Percentiles rank a stretch among this genome's conserved stretches.
phyloP scores from a whole-genome alignment of 371 early-diverging fungal genomes.

The Haplosporangium sp. region DNA sequence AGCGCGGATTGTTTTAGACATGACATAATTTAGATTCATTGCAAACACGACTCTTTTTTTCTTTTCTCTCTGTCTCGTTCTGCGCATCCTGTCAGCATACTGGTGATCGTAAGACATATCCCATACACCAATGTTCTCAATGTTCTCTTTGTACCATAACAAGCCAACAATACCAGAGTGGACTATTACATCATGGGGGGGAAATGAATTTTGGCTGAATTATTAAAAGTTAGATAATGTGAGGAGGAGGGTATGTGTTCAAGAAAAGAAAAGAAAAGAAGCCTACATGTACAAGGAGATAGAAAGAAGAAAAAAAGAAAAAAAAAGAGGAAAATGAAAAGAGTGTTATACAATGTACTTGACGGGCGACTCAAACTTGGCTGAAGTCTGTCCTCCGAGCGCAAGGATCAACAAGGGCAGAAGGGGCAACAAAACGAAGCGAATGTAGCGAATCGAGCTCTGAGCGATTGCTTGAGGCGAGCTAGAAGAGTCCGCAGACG shows the following conservation, averaged over 20 bases:
- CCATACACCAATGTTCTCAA: too few relatives aligned
- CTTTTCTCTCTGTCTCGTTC: neutral
- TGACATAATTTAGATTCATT: slow-evolving; percentile 1
- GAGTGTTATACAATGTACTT: slow-evolving; percentile 22
- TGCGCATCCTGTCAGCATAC: too few relatives aligned
- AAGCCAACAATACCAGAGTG: too few relatives aligned
- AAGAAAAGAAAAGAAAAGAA: too few relatives aligned
- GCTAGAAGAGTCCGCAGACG: slow-evolving; percentile 1
- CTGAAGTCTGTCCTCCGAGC: slow-evolving; percentile 40
- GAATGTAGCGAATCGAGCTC: slow-evolving; percentile 41
- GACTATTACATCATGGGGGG: too few relatives aligned
- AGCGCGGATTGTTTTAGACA: slow-evolving; percentile 52
- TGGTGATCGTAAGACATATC: too few relatives aligned
- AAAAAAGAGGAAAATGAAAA: neutral
- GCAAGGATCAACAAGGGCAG: slow-evolving; percentile 43
- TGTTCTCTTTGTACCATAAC: too few relatives aligned
- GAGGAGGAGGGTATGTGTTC: too few relatives aligned
- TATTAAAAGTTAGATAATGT: neutral
- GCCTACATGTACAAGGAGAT: neutral
- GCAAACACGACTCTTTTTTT: neutral
- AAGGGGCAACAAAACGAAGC: slow-evolving; percentile 36
- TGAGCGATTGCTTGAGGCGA: slow-evolving; percentile 45
- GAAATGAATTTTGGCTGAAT: too few relatives aligned
- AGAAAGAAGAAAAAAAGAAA: neutral
- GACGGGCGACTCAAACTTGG: slow-evolving; percentile 40